Evolutionary conservation across 345 rosid genomes (phyloP).

Genomic region (Geranium brycei): DNA sequence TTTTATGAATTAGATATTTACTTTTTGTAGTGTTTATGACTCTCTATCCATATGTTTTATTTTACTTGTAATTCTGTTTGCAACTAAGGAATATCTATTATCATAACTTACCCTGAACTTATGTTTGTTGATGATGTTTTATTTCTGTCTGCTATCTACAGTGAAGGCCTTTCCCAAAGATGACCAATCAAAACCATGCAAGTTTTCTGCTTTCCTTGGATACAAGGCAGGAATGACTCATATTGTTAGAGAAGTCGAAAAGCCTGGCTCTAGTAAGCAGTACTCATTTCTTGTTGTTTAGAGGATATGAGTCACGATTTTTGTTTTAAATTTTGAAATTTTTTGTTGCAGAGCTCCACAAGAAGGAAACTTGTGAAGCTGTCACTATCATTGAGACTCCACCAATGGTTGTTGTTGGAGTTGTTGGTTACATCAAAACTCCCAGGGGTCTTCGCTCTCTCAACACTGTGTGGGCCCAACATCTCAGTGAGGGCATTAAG

Average conservation of each 20-base stretch:
- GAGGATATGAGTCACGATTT: too few species aligned
- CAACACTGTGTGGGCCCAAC: slow-evolving; percentile 84
- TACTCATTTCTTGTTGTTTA: too few species aligned
- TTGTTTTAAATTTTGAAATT: neutral
- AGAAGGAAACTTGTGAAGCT: slow-evolving; percentile 90
- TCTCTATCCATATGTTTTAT: too few species aligned
- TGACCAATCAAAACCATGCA: slow-evolving; percentile 61
- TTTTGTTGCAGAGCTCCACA: slow-evolving; percentile 58
- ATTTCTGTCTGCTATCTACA: slow-evolving; percentile 12
- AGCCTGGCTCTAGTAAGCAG: slow-evolving; percentile 74
- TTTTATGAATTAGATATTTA: too few species aligned
- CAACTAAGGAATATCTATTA: too few species aligned
- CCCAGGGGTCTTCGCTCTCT: slow-evolving; percentile 70
- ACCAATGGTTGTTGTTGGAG: slow-evolving; percentile 83
- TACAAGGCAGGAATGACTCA: slow-evolving; percentile 98
- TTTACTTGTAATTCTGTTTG: too few species aligned
- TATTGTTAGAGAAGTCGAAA: slow-evolving; percentile 86
- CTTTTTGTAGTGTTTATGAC: too few species aligned
- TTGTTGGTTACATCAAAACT: slow-evolving; percentile 79
- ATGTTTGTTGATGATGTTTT: too few species aligned
- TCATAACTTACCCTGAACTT: too few species aligned
- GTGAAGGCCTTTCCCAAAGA: slow-evolving; percentile 95
- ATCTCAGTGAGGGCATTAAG: slow-evolving; percentile 69
- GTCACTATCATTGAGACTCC: slow-evolving; percentile 81
- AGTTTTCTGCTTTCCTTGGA: slow-evolving; percentile 68